A percentile compares a stretch with the other conserved stretches of the same genome.
These are phyloP conservation scores for Chlamydomonas schloesseri DNA, from an alignment of 139 green algal genomes.

Conservation along the genomic window DNA sequence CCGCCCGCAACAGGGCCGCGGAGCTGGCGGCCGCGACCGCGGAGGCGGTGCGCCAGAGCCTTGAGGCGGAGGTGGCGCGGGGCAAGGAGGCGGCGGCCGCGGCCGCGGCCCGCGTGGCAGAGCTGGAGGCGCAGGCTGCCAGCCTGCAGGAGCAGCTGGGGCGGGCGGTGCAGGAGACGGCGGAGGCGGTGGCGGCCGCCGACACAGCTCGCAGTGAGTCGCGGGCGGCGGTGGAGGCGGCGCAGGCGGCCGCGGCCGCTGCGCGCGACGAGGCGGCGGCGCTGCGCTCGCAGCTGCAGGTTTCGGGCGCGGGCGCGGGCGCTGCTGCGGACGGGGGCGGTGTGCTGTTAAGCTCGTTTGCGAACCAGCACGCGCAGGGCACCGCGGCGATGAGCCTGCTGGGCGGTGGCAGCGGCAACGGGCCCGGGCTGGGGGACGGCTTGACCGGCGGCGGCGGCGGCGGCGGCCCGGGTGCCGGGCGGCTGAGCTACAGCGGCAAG, in stretches of 20 bases:
- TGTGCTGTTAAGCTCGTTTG: too few species aligned
- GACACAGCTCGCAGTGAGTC: neutral
- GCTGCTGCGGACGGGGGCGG: neutral
- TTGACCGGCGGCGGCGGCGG: neutral
- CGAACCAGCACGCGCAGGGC: neutral
- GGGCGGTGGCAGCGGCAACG: neutral
- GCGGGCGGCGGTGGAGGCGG: neutral
- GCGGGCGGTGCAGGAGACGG: neutral
- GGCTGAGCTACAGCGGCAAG: neutral
- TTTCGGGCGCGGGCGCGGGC: neutral
- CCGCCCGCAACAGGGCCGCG: neutral
- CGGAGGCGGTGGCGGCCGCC: neutral
- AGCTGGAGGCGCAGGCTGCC: too few species aligned
- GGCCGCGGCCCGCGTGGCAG: neutral
- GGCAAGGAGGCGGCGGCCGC: neutral
- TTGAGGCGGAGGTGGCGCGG: conserved; percentile 17
- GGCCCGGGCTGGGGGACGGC: neutral
- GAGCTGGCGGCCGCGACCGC: conserved; percentile 13
- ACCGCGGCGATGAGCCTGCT: neutral
- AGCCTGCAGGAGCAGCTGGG: neutral
- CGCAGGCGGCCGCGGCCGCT: neutral
- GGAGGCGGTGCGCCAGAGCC: conserved; percentile 20
- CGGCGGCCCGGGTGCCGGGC: neutral
- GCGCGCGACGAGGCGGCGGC: neutral
- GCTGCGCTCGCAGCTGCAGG: neutral